Evolutionary conservation across 108 stramenopile species (phyloP), one percentile per base, ranked within the genome.

Genomic region (Hondaea fermentalgiana): DNA sequence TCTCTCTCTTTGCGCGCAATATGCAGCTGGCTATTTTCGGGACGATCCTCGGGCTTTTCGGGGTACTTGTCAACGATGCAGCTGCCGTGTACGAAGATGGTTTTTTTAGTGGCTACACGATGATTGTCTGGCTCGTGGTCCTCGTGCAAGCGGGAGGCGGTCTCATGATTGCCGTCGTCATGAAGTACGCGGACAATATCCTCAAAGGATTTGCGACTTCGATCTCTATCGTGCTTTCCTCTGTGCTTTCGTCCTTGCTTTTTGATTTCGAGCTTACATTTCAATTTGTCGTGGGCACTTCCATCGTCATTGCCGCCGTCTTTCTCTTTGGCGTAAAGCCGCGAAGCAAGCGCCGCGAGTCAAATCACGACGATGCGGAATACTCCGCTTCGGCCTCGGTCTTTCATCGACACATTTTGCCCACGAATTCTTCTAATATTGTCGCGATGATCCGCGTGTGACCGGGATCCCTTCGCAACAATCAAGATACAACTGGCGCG

Each of bases 181-280:
- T 94, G 45, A 94, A 94, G 91, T 93, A 94, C 60, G 92, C 93
- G 49, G 93, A 94, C 88, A 93, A 92, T 72, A 87, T 94, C 5
- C 57, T 94, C 90, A 94, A 94, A 90, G 93, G 92, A 28, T 94
- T 94, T 72, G 92, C 93, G 44, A 94, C 93, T 28, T 92, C 93
- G 10, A 44, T 94, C 71, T 91, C 93, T 35, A 94, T 94, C 72
- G 51, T 94, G 17, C 23, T 94, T 5, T 91, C 92, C 21, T 59
- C 89, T 19, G 12, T 91, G 58, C 60, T 93, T 51, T 72, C 71
- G 19, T 55, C 45, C 49, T 49, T 91, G 25, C 90, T 91, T 55
- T 92, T 93, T 87, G 60, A 76, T 19, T 89, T 89, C 42, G 5
- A 19, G 17, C 35, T 76, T 25, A 72, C 60, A 5, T 58, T 44